phyloP scores from a whole-genome alignment of 2,329 filamentous ascomycete species.

The Aureobasidium melanogenum region DNA sequence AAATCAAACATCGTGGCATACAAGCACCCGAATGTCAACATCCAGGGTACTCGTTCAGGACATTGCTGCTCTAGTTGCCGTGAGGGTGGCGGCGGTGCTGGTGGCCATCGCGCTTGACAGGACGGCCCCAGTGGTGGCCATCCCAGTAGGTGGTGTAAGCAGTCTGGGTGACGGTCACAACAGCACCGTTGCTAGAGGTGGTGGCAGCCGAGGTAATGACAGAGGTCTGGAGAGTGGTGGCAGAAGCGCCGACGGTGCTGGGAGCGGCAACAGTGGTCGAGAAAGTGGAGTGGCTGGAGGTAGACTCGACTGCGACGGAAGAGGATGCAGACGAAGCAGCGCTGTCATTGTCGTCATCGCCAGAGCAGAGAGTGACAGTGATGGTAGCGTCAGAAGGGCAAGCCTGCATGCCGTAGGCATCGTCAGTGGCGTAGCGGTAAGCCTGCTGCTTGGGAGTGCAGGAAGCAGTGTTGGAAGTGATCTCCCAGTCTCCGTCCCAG shows the following conservation, averaged over 20 bases:
- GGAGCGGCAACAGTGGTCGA: constrained; percentile 12
- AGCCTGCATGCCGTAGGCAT: constrained; percentile 30
- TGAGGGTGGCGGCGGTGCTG: constrained; percentile 23
- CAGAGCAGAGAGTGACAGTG: constrained; percentile 30
- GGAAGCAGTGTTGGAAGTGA: constrained; percentile 20
- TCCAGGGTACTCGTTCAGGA: neutral
- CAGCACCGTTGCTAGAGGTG: neutral
- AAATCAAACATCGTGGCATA: constrained; percentile 3
- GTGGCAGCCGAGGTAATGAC: constrained; percentile 4
- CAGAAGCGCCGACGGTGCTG: neutral
- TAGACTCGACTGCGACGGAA: constrained; percentile 9
- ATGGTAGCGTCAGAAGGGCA: constrained; percentile 24
- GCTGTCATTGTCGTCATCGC: constrained; percentile 13
- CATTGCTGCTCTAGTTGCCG: constrained; percentile 13
- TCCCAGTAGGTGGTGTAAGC: constrained; percentile 18
- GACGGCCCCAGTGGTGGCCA: constrained; percentile 2
- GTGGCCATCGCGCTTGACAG: constrained; percentile 12
- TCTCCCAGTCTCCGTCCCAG: constrained; percentile 29
- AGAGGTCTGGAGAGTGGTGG: constrained; percentile 17
- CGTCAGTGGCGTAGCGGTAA: constrained; percentile 31
- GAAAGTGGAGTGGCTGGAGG: constrained; percentile 14
- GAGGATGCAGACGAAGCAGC: constrained; percentile 14
- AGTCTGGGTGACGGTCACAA: constrained; percentile 19
- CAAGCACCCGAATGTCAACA: constrained; percentile 11
- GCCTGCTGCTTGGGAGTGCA: constrained; percentile 26